Evolutionary conservation across 1,284 basidiomycete genomes (phyloP).

Genomic region (Ustilago xerochloae): DNA sequence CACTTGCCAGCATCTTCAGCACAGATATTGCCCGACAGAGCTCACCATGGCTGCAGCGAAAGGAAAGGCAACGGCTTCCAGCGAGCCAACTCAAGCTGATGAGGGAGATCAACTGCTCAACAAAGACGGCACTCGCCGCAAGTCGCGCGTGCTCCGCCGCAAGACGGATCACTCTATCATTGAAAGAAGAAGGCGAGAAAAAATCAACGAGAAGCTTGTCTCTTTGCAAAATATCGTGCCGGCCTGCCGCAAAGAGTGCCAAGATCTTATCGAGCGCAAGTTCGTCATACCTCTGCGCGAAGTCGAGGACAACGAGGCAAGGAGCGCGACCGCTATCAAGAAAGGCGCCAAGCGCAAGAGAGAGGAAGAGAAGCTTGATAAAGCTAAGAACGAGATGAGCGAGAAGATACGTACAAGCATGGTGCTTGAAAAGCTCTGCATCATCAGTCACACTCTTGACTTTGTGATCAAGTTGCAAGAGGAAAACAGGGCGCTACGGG

Average conservation of each 20-base stretch:
- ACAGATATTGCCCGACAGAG: neutral
- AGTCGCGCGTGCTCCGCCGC: slow-evolving; percentile 56
- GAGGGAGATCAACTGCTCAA: slow-evolving; percentile 23
- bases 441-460: slow-evolving; percentile 63
- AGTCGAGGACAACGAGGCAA: slow-evolving; percentile 6
- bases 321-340: neutral
- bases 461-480: slow-evolving; percentile 46
- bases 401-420: slow-evolving; percentile 47
- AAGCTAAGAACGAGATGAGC: slow-evolving; percentile 32
- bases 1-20: neutral
- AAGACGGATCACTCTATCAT: slow-evolving; percentile 67
- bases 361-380: slow-evolving; percentile 30
- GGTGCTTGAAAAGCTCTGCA: slow-evolving; percentile 66
- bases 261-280: slow-evolving; percentile 52
- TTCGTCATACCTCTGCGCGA: slow-evolving; percentile 14
- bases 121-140: slow-evolving; percentile 50
- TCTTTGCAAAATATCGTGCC: slow-evolving; percentile 60
- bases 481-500: slow-evolving; percentile 38
- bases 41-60: slow-evolving; percentile 5
- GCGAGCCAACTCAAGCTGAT: neutral
- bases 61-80: slow-evolving; percentile 13
- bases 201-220: slow-evolving; percentile 68
- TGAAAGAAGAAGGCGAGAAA: slow-evolving; percentile 64
- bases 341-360: slow-evolving; percentile 20
- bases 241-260: slow-evolving; percentile 62